These are phyloP conservation scores for Trypanosoma boissoni DNA, from an alignment of 208 protist species.

Conservation along the genomic window DNA sequence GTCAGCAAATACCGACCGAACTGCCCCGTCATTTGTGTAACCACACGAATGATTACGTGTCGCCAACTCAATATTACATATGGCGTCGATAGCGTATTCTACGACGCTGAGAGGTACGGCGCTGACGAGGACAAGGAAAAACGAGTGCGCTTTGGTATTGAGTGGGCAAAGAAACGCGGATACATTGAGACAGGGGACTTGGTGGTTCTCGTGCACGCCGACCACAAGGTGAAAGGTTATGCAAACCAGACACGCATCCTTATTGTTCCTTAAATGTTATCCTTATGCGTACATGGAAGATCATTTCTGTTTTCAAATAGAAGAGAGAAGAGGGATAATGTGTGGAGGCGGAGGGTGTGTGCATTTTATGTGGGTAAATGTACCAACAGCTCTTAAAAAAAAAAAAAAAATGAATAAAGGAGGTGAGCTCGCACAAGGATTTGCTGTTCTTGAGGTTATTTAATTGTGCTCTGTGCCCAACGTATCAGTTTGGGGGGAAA, in stretches of 20 bases:
- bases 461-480: too few species aligned
- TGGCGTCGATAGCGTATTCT: constrained; percentile 77
- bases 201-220: constrained; percentile 76
- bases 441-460: too few species aligned
- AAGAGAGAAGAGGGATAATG: too few species aligned
- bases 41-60: constrained; percentile 77
- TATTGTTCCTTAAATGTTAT: constrained; percentile 9
- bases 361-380: too few species aligned
- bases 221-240: constrained; percentile 87
- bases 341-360: too few species aligned
- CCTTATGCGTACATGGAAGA: too few species aligned
- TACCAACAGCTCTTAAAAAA: too few species aligned
- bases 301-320: too few species aligned
- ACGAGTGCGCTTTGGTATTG: constrained; percentile 64
- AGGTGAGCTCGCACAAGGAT: too few species aligned
- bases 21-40: constrained; percentile 94
- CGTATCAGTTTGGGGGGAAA: too few species aligned
- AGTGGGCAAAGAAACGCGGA: constrained; percentile 53
- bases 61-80: constrained; percentile 84
- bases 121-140: constrained; percentile 65
- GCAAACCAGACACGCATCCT: constrained; percentile 85
- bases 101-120: constrained; percentile 59
- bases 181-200: constrained; percentile 60
- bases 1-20: constrained; percentile 96
- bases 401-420: too few species aligned